phyloP scores from a whole-genome alignment of 495 filamentous ascomycete species.

The Penicillium angulare region DNA sequence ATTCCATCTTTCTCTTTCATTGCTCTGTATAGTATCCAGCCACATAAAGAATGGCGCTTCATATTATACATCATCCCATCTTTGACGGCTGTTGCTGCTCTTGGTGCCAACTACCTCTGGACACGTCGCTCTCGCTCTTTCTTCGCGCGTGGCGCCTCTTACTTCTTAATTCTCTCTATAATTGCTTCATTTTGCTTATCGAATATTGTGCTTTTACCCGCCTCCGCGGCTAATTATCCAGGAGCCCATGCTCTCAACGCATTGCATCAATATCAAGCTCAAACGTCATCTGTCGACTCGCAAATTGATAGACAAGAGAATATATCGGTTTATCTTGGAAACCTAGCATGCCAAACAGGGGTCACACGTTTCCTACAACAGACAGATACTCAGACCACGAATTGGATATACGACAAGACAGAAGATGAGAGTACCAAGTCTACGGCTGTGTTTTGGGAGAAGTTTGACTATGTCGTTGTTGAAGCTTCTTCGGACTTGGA shows the following conservation, averaged over 20 bases:
- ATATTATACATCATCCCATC: slow-evolving; percentile 84
- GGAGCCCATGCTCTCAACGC: slow-evolving; percentile 69
- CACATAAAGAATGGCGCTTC: slow-evolving; percentile 97
- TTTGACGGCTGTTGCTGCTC: slow-evolving; percentile 73
- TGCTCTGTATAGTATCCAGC: slow-evolving; percentile 74
- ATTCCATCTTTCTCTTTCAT: slow-evolving; percentile 71
- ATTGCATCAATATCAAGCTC: slow-evolving; percentile 37
- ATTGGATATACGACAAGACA: slow-evolving; percentile 58
- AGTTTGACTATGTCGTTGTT: slow-evolving; percentile 77
- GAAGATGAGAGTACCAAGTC: slow-evolving; percentile 51
- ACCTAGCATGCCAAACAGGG: slow-evolving; percentile 89
- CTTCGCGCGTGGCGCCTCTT: slow-evolving; percentile 36
- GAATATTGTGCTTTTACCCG: slow-evolving; percentile 59
- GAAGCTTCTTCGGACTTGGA: slow-evolving; percentile 52
- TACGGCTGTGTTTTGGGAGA: slow-evolving; percentile 69
- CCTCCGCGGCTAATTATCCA: slow-evolving; percentile 85
- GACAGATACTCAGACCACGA: slow-evolving; percentile 1
- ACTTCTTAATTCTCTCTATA: slow-evolving; percentile 61
- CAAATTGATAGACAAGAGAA: slow-evolving; percentile 4
- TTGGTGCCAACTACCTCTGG: slow-evolving; percentile 74
- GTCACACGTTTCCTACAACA: slow-evolving; percentile 79
- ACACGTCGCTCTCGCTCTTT: slow-evolving; percentile 59
- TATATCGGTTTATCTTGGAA: slow-evolving; percentile 71
- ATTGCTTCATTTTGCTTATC: slow-evolving; percentile 57
- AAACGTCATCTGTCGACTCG: slow-evolving; percentile 5